These are phyloP conservation scores for Misopates orontium DNA, from an alignment of 257 asterid species.

Conservation along the genomic window DNA sequence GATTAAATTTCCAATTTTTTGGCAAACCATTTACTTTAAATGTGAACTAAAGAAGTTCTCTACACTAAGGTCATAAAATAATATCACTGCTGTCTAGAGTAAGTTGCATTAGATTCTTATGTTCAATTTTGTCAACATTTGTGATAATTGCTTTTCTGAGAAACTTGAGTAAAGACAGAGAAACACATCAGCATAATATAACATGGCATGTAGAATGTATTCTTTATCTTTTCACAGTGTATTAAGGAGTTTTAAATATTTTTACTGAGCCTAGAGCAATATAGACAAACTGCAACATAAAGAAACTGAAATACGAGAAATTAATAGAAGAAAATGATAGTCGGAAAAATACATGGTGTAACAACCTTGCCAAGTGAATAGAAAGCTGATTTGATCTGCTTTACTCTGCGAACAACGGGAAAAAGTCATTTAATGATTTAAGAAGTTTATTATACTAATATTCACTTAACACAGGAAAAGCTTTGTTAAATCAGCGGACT, in stretches of 20 bases:
- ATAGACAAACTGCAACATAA: background rate
- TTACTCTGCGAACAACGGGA: slow-evolving; percentile 52
- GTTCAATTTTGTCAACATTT: too few relatives aligned
- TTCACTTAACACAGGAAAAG: too few relatives aligned
- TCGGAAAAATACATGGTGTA: background rate
- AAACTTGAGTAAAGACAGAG: too few relatives aligned
- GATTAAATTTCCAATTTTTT: background rate
- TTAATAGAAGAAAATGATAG: background rate
- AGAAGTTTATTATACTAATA: background rate
- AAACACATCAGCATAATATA: too few relatives aligned
- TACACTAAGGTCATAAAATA: too few relatives aligned
- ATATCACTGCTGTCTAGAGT: too few relatives aligned
- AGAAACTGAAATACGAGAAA: background rate
- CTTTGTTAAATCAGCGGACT: too few relatives aligned
- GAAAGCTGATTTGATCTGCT: slow-evolving; percentile 90
- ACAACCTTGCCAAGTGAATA: slow-evolving; percentile 76
- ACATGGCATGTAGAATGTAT: background rate
- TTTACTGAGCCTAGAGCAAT: background rate
- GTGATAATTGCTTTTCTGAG: too few relatives aligned
- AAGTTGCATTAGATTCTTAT: too few relatives aligned
- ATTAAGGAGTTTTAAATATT: background rate
- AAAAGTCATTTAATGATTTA: slow-evolving; percentile 1
- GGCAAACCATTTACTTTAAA: background rate
- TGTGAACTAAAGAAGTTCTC: background rate
- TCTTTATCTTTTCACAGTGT: background rate